Conservation (phyloP, 129 eudicot species). For the Deinandra increscens region DNA sequence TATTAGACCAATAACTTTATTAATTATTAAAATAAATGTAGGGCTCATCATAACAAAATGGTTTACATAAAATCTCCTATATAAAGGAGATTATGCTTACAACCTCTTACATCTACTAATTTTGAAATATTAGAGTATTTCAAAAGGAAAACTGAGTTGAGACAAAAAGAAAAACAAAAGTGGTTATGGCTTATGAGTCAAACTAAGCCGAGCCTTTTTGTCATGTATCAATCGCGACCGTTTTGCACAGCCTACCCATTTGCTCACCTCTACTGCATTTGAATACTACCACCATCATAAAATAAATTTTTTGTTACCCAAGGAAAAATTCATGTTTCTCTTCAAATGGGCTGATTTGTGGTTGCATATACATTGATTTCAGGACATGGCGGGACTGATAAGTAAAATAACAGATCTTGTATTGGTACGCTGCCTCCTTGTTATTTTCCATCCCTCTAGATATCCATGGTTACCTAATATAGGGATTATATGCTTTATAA, state of each 20-base stretch:
- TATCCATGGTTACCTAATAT: too few relatives aligned
- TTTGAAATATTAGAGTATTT: background rate
- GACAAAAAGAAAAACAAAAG: background rate
- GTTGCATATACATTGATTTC: slow-evolving; percentile 35
- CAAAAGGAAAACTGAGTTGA: background rate
- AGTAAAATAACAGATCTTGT: slow-evolving; percentile 94
- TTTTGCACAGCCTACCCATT: background rate
- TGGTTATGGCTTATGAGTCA: too few relatives aligned
- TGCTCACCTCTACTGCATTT: background rate
- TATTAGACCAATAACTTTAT: too few relatives aligned
- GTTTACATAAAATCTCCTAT: background rate
- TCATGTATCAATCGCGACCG: background rate
- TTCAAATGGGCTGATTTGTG: background rate
- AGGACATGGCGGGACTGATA: slow-evolving; percentile 99
- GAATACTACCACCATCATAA: background rate
- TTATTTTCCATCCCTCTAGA: slow-evolving; percentile 93
- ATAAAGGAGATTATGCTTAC: background rate
- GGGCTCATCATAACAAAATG: too few relatives aligned
- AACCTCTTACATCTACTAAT: background rate
- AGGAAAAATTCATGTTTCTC: slow-evolving; percentile 7
- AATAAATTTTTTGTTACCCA: background rate
- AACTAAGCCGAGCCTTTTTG: background rate
- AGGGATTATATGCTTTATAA: too few relatives aligned
- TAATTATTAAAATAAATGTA: too few relatives aligned
- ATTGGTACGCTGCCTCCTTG: slow-evolving; percentile 97